Percentiles rank a stretch among this genome's conserved stretches.
phyloP scores from a whole-genome alignment of 345 rosid species.

The Raphanus sativus region DNA sequence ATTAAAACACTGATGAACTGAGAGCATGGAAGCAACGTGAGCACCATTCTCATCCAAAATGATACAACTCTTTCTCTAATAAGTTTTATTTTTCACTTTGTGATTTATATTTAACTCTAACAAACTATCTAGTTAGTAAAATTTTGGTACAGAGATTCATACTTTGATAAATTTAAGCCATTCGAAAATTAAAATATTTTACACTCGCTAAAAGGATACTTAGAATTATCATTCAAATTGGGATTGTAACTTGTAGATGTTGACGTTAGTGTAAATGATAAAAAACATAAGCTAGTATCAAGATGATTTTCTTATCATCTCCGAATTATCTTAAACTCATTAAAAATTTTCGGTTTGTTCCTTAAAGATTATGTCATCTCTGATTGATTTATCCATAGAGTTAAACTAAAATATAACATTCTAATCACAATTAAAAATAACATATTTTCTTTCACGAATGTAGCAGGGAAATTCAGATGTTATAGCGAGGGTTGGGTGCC shows the following conservation, averaged over 20 bases:
- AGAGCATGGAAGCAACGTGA: slow-evolving; percentile 19
- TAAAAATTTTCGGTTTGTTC: background rate
- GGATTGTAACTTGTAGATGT: background rate
- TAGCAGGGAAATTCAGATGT: slow-evolving; percentile 24
- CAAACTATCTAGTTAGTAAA: background rate
- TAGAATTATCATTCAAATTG: background rate
- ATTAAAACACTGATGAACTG: background rate
- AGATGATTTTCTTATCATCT: background rate
- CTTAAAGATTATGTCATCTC: background rate
- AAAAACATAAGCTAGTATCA: background rate
- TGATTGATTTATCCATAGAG: background rate
- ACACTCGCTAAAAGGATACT: background rate
- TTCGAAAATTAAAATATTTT: background rate
- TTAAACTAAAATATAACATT: background rate
- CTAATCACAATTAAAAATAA: background rate
- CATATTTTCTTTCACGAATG: slow-evolving; percentile 24
- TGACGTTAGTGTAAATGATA: background rate
- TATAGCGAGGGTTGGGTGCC: slow-evolving; percentile 23
- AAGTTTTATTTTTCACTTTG: background rate
- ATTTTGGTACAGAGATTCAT: background rate
- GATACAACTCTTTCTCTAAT: background rate
- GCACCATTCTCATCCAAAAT: background rate
- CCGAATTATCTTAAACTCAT: background rate
- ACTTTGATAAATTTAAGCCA: background rate
- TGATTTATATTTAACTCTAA: background rate